Percentiles rank a stretch among this genome's conserved stretches.
phyloP scores from a whole-genome alignment of 495 filamentous ascomycete species.

The Penicillium pulvis region DNA sequence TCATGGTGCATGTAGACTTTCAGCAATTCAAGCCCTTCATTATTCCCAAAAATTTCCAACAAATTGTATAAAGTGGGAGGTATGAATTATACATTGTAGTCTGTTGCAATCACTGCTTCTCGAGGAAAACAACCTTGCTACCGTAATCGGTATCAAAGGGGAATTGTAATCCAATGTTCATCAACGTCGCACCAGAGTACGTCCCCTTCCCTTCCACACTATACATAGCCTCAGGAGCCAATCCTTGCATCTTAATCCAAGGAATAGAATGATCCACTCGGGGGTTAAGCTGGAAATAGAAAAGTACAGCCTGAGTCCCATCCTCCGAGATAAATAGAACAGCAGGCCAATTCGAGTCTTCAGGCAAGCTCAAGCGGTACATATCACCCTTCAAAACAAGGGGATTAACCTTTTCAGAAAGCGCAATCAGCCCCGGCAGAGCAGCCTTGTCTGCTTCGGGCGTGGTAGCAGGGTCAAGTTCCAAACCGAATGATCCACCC shows the following conservation, averaged over 20 bases:
- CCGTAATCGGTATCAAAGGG: slow-evolving; percentile 42
- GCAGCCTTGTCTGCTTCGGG: slow-evolving; percentile 43
- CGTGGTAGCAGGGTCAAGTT: slow-evolving; percentile 50
- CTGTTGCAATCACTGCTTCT: slow-evolving; percentile 26
- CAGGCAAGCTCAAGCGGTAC: slow-evolving; percentile 53
- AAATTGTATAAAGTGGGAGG: too few relatives aligned
- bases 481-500: slow-evolving; percentile 57
- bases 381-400: slow-evolving; percentile 52
- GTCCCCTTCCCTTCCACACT: slow-evolving; percentile 40
- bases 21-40: not conserved
- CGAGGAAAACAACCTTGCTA: slow-evolving; percentile 45
- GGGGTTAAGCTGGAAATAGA: slow-evolving; percentile 50
- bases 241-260: slow-evolving; percentile 45
- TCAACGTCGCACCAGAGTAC: slow-evolving; percentile 49
- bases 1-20: not conserved
- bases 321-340: slow-evolving; percentile 52
- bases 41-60: not conserved
- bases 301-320: slow-evolving; percentile 44
- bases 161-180: slow-evolving; percentile 50
- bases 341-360: slow-evolving; percentile 57
- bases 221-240: slow-evolving; percentile 48
- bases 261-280: slow-evolving; percentile 47
- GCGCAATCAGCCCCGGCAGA: slow-evolving; percentile 47
- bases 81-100: too few relatives aligned
- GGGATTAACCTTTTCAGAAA: slow-evolving; percentile 52